Base-by-base conservation (phyloP, 345 rosid species). In the Eucalyptus melliodora region DNA sequence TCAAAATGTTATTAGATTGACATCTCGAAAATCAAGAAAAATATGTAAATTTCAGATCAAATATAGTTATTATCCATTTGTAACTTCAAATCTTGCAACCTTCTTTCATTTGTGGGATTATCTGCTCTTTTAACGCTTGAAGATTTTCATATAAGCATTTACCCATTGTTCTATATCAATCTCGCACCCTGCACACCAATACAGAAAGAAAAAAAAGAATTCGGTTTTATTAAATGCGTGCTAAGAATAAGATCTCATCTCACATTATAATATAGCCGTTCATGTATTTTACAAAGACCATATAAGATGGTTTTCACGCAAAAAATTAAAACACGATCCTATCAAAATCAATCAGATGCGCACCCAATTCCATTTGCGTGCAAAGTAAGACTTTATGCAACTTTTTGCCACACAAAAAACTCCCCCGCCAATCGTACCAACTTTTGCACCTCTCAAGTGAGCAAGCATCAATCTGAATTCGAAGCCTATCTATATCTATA, bases 121-220 rank as follows among this genome's bases (percentile, higher is more conserved):
- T 0, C 0, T 4, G 2, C 26, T 21, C 26, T 53, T 21, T 4
- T 21, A 4, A 21, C 2, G 5, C 4, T 53, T 8, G 5, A 21
- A 53, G 26, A 53, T 21, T 53, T 21, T 21, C 26, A 53, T 53
- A 53, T 53, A 53, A 53, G 26, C 26, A 53, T 53, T 53, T 53
- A 4, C 2, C 59, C 26, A 53, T 53, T 53, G 26, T 53, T 53
- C 26, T 53, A 21, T 21, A 53, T 53, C 26, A 8, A 53, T 53
- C 26, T 53, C 2, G 11, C 59, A 8, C 26, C 59, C 0, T 53
- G 5, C 59, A 21, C 59, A 53, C 11, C 26, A 53, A 53, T 53
- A 53, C 26, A 21, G 21, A 31, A 53, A 67, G 0, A 53, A 4
- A 53, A 8, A 67, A 67, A n/a, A 8, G 16, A 67, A n/a, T 67